Evolutionary conservation across 192 early-diverging fungal genomes (phyloP), one percentile per base, ranked within the genome.

Genomic region (Mortierella antarctica): DNA sequence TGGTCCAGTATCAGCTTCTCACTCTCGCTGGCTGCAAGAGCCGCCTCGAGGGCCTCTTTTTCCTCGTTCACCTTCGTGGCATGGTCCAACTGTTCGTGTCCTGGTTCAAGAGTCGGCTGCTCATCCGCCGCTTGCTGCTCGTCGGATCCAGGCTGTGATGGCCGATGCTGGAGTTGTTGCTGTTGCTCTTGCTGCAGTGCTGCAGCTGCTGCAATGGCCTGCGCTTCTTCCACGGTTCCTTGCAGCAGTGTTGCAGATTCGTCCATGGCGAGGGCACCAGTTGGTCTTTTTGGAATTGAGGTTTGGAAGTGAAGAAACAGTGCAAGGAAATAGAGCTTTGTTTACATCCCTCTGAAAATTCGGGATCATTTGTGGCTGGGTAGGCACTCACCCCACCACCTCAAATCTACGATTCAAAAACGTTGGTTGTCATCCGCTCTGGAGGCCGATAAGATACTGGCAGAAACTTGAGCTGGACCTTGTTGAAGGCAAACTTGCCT

Each of bases 401-500:
- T n/a, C 31, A 3, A 31, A 57, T 7, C 23, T 18, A 71, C 13
- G 47, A 42, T 11, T 71, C 76, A 41, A 71, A 71, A 0, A 71
- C 7, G 12, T 52, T 48, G 20, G 68, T 56, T 10, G 76, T 49
- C 76, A 79, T 79, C 5, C 69, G 69, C 9, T 58, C 45, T 2
- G 76, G 76, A 0, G 76, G 76, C 1, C 76, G 63, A 66, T 79
- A 79, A 0, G 76, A 63, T 0, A 31, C 76, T 7, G 76, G 76
- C 0, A 79, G 20, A 31, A 79, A 79, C 62, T 79, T 79, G 51
- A 79, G 62, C 47, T 79, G 76, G 3, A 71, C 23, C 18, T 60
- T 70, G 53, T 79, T 79, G 53, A 79, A 79, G 14, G 76, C 76
- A 67, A 79, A 79, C 47, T 67, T 71, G 49, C 76, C 76, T 21